These are phyloP conservation scores for Strobilomyces echinocephalus DNA, from an alignment of 768 basidiomycete genomes.

Conservation along the genomic window DNA sequence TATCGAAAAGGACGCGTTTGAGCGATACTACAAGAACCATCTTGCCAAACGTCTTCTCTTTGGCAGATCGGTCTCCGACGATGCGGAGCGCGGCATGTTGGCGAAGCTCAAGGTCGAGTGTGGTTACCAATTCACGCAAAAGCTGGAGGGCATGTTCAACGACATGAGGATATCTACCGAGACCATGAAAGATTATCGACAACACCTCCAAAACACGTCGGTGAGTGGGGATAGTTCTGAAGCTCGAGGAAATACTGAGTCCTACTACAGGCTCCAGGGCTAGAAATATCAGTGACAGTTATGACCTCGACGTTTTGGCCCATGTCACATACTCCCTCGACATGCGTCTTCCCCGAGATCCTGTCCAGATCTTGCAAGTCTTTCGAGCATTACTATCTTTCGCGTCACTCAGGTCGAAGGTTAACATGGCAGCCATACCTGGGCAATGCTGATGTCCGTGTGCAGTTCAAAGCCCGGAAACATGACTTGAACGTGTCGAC, in stretches of 20 bases:
- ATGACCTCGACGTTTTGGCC: conserved; percentile 99
- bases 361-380: conserved; percentile 64
- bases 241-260: conserved; percentile 7
- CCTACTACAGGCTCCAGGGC: conserved; percentile 54
- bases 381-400: conserved; percentile 88
- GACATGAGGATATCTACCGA: conserved; percentile 91
- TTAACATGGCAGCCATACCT: conserved; percentile 89
- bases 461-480: conserved; percentile 68
- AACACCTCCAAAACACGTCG: conserved; percentile 50
- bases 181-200: conserved; percentile 69
- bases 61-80: conserved; percentile 88
- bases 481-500: conserved; percentile 95
- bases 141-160: conserved; percentile 97
- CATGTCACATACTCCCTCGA: conserved; percentile 56
- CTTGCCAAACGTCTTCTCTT: conserved; percentile 88
- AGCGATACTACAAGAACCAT: conserved; percentile 95
- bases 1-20: conserved; percentile 94
- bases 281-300: conserved; percentile 84
- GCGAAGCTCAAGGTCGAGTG: conserved; percentile 96
- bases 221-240: conserved; percentile 39
- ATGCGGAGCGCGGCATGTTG: conserved; percentile 96
- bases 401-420: conserved; percentile 82
- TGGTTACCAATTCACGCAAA: conserved; percentile 95
- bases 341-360: conserved; percentile 63
- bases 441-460: conserved; percentile 86